Conservation (phyloP, 768 basidiomycete genomes). For the Mycena kentingensis region DNA sequence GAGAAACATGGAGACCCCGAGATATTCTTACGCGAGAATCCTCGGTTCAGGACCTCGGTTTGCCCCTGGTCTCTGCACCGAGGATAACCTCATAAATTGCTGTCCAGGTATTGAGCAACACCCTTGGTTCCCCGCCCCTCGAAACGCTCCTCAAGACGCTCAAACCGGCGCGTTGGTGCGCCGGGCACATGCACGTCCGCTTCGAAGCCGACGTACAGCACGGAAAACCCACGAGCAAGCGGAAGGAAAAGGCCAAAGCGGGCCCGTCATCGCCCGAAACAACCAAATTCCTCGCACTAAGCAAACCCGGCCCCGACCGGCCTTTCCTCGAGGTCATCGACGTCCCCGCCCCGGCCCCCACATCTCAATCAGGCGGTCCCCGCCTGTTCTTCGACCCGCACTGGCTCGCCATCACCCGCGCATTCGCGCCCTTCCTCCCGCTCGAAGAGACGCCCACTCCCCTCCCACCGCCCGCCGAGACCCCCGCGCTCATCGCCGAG, state of each 20-base stretch:
- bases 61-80: constrained; percentile 17
- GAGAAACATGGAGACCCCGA: constrained; percentile 76
- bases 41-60: constrained; percentile 73
- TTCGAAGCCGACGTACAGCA: constrained; percentile 64
- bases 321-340: constrained; percentile 87
- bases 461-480: constrained; percentile 61
- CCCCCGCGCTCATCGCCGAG: constrained; percentile 54
- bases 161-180: constrained; percentile 42
- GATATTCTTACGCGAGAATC: constrained; percentile 71
- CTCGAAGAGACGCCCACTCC: constrained; percentile 46
- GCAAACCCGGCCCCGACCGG: constrained; percentile 80
- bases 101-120: constrained; percentile 35
- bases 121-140: constrained; percentile 68
- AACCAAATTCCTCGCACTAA: constrained; percentile 82
- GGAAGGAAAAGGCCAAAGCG: too few relatives aligned
- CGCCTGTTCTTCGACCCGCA: constrained; percentile 76
- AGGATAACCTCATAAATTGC: background rate
- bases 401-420: constrained; percentile 93
- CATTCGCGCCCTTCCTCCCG: constrained; percentile 80
- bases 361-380: constrained; percentile 28
- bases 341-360: constrained; percentile 36
- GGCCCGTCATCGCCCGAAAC: too few relatives aligned
- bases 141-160: constrained; percentile 57
- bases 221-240: constrained; percentile 26
- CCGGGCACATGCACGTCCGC: constrained; percentile 62